phyloP scores from a whole-genome alignment of 1,139 yeast species.

The Pichia sp. region DNA sequence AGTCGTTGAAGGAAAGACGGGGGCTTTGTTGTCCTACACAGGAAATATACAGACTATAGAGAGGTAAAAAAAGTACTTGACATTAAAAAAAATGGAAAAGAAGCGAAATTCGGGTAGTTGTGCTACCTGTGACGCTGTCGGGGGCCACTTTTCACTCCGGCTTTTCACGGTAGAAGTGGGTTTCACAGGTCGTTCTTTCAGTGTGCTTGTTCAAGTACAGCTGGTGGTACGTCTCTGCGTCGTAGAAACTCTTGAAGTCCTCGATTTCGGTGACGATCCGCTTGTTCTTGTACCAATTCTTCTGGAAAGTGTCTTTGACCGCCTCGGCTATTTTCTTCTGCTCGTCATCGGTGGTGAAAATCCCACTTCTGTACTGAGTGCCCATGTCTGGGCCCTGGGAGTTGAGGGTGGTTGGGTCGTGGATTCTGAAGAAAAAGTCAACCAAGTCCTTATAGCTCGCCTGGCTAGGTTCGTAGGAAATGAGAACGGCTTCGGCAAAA shows the following conservation, averaged over 20 bases:
- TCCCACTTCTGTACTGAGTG: constrained; percentile 77
- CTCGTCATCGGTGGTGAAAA: constrained; percentile 56
- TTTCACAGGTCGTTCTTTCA: constrained; percentile 82
- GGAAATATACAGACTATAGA: not conserved
- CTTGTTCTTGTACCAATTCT: constrained; percentile 48
- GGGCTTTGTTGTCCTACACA: too few relatives aligned
- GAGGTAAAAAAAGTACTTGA: not conserved
- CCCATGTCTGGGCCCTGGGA: constrained; percentile 82
- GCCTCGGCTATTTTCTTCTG: constrained; percentile 42
- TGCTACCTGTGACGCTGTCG: not conserved
- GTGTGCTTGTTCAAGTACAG: constrained; percentile 74
- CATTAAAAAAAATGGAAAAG: not conserved
- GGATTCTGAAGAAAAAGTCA: constrained; percentile 86
- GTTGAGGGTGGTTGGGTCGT: constrained; percentile 64
- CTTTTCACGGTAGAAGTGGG: constrained; percentile 59
- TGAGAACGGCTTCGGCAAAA: constrained; percentile 73
- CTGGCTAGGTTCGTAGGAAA: constrained; percentile 69
- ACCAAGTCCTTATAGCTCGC: constrained; percentile 58
- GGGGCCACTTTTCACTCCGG: not conserved
- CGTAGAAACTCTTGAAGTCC: constrained; percentile 68
- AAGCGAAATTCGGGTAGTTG: not conserved
- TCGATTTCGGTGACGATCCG: constrained; percentile 63
- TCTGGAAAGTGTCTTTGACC: constrained; percentile 39
- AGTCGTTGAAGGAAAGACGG: too few relatives aligned
- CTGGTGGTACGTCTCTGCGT: constrained; percentile 94